Base-by-base conservation (phyloP, 2,329 filamentous ascomycete species). In the Curvularia eragrostidis region DNA sequence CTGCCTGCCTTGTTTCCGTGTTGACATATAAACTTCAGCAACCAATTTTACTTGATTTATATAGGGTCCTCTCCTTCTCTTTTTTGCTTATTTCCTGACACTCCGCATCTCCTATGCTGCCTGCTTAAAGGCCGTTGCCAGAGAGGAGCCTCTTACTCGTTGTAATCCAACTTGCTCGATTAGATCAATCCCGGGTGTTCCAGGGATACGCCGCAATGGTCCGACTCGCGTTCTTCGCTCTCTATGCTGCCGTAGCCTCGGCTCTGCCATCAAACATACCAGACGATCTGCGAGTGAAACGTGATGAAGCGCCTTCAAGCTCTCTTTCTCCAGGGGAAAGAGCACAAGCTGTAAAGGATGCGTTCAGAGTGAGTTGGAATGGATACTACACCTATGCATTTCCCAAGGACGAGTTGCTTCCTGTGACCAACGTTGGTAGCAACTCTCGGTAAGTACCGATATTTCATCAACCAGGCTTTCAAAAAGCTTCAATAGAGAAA, bases 361-460 rank as follows among this genome's bases (percentile, higher is more conserved):
- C 65, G 7, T 78, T 78, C 52, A 65, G 63, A 18, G 60, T 68
- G 21, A 73, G 75, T 18, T 78, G 75, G 75, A 65, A 69, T 7
- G 75, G 75, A 15, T 94, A 94, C 73, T 84, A 86, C 68, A 79
- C 85, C 76, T 86, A 91, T 76, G 91, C 91, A 0, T 93, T 91
- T 61, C 90, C 89, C 1, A 85, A 91, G 65, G 91, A 96, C 73
- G 90, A 91, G 43, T 79, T 96, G 9, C 82, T 81, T 60, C 91
- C 92, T 0, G 81, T 91, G 13, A 84, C 83, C 39, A 91, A 91
- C 64, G 77, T 76, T 0, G 89, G 79, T 58, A 81, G 81, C 21
- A 87, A 96, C 74, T 90, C 91, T 53, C 84, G 90, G 90, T 91
- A 78, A 63, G 80, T 69, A 34, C n/a, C 13, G 44, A 18, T 10